phyloP scores from a whole-genome alignment of 179 eudicot species.

The Gypsophila paniculata region DNA sequence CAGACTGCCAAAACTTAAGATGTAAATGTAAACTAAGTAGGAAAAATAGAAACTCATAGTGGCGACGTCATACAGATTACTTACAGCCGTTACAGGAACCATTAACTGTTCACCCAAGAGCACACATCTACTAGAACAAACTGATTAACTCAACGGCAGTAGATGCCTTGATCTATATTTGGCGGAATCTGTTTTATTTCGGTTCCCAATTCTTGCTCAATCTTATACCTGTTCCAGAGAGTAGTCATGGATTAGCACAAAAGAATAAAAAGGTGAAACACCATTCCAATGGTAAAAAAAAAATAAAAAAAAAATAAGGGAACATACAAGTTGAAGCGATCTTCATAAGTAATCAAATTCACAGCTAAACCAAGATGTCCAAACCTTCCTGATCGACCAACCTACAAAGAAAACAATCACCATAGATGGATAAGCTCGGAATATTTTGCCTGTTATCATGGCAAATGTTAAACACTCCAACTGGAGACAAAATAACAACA shows the following conservation, averaged over 20 bases:
- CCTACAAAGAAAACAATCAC: conserved; percentile 31
- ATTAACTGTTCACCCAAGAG: conserved; percentile 17
- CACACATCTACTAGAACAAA: background rate
- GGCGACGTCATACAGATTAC: conserved; percentile 1
- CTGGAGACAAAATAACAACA: no score
- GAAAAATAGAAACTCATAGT: no score
- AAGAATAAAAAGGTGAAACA: background rate
- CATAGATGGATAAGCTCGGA: conserved; percentile 1
- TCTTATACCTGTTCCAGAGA: conserved; percentile 59
- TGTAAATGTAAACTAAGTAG: no score
- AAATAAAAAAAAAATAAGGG: background rate
- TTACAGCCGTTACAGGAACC: conserved; percentile 28
- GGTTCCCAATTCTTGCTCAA: conserved; percentile 49
- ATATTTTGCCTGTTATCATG: conserved; percentile 23
- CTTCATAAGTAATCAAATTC: conserved; percentile 87
- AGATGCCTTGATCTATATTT: conserved; percentile 34
- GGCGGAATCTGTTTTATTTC: conserved; percentile 49
- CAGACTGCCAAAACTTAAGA: no score
- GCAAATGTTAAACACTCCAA: background rate
- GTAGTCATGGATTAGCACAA: background rate
- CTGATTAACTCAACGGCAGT: conserved; percentile 28
- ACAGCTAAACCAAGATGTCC: conserved; percentile 92
- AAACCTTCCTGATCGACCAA: conserved; percentile 91
- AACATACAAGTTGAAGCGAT: conserved; percentile 81
- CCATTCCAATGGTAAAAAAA: background rate